Percentiles rank a stretch among this genome's conserved stretches.
These are phyloP conservation scores for Fagopyrum homotropicum DNA, from an alignment of 148 eudicot species.

Conservation along the genomic window DNA sequence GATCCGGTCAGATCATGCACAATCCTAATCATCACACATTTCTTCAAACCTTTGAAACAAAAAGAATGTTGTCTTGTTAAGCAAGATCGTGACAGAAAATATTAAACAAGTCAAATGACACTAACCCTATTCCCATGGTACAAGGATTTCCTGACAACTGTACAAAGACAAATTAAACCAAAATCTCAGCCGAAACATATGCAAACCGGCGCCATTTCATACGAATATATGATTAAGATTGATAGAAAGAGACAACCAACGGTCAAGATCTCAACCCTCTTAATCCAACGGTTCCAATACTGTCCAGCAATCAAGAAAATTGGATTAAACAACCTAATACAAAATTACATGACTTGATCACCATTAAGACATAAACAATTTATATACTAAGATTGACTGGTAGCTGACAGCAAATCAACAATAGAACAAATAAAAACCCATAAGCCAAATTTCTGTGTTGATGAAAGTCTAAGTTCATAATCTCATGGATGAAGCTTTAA, in stretches of 20 bases:
- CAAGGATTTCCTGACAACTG: not conserved
- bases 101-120: not conserved
- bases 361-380: not conserved
- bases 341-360: not conserved
- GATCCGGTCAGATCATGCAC: no score
- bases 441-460: not conserved
- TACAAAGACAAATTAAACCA: not conserved
- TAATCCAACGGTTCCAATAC: not conserved
- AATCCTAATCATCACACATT: no score
- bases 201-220: not conserved
- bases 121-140: not conserved
- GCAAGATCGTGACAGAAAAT: not conserved
- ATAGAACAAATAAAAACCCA: not conserved
- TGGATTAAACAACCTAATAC: not conserved
- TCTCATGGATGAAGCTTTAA: not conserved
- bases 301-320: slow-evolving; percentile 2
- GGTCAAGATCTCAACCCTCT: not conserved
- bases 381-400: not conserved
- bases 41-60: no score
- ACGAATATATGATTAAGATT: not conserved
- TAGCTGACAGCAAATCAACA: not conserved
- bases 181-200: not conserved
- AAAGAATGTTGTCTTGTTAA: not conserved
- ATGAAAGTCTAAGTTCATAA: not conserved
- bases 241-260: not conserved